Base-by-base conservation (phyloP, 2,329 filamentous ascomycete genomes). In the Emmonsiellopsis sp. region DNA sequence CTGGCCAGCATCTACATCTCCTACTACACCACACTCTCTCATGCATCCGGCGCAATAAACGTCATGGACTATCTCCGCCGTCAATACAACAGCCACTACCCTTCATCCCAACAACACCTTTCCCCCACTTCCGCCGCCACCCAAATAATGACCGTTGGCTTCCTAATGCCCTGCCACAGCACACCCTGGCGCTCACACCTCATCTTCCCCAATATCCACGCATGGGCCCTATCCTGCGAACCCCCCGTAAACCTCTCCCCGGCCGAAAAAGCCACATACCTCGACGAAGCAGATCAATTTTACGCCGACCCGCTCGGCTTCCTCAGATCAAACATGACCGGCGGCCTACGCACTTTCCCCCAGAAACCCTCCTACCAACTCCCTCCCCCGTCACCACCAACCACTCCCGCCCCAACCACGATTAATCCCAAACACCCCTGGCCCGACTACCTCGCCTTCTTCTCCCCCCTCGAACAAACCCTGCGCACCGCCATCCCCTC, bases 171-270 rank as follows among this genome's bases (percentile, higher is more conserved):
- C 8, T 98, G 93, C 72, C 93, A 98, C 75, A 88, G 87, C 59
- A 97, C 92, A 0, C 92, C 93, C 2, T 97, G 93, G 92, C 86
- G 91, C 62, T 90, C 86, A 13, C 87, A 94, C 64, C 79, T 97
- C 40, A 77, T 94, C 56, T 81, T 93, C 64, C 81, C 88, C 0
- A 73, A 75, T 33, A 82, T 96, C 51, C 73, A 81, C 54, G 90
- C 89, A 3, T 91, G 91, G 76, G 92, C 91, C 0, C 75, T 97
- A 13, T 86, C 87, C 5, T 98, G 93, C 69, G 91, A 96, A 61
- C 93, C 93, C 1, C 93, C 93, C 0, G 72, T 98, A 10, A 73
- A 85, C 61, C 77, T 90, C 0, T 74, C 78, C 31, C 68, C 70
- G 5, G 61, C 72, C 6, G 79, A 87, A 65, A 82, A 91, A 42